Percentiles rank a stretch among this genome's conserved stretches.
These are phyloP conservation scores for Euphorbia lathyris DNA, from an alignment of 345 rosid genomes.

Conservation along the genomic window DNA sequence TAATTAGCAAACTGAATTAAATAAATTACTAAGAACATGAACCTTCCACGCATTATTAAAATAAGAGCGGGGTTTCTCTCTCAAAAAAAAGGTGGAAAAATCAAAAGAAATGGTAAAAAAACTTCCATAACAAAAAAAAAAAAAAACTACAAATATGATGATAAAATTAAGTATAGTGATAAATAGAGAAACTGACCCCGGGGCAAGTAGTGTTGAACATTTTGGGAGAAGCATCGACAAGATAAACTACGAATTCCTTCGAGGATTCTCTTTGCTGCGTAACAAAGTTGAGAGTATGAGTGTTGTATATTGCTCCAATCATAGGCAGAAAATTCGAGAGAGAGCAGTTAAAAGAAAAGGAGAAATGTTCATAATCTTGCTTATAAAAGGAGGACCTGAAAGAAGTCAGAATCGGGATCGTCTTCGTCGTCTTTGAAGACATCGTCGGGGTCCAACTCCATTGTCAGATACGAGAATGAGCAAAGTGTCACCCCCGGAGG, in stretches of 20 bases:
- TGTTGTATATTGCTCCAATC: neutral
- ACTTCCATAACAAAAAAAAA: neutral
- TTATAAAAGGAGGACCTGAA: slow-evolving; percentile 36
- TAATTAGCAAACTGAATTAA: neutral
- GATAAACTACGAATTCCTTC: slow-evolving; percentile 69
- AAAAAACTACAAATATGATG: neutral
- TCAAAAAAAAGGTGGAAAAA: too few species aligned
- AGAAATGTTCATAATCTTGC: neutral
- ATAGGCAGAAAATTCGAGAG: neutral
- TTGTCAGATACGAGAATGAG: neutral
- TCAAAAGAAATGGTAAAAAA: neutral
- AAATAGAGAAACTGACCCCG: slow-evolving; percentile 37
- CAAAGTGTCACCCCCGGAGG: too few species aligned
- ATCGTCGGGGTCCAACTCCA: slow-evolving; percentile 73
- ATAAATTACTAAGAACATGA: neutral
- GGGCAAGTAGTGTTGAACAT: slow-evolving; percentile 58
- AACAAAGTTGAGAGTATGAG: neutral
- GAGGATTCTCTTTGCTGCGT: slow-evolving; percentile 58
- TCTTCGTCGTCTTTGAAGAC: slow-evolving; percentile 90
- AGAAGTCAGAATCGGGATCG: slow-evolving; percentile 54
- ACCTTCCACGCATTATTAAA: neutral
- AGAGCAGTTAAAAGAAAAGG: neutral
- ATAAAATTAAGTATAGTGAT: neutral
- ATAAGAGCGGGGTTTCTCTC: neutral
- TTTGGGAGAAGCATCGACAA: slow-evolving; percentile 88